phyloP scores from a whole-genome alignment of 306 rosid genomes.

The Pyrus betulifolia region DNA sequence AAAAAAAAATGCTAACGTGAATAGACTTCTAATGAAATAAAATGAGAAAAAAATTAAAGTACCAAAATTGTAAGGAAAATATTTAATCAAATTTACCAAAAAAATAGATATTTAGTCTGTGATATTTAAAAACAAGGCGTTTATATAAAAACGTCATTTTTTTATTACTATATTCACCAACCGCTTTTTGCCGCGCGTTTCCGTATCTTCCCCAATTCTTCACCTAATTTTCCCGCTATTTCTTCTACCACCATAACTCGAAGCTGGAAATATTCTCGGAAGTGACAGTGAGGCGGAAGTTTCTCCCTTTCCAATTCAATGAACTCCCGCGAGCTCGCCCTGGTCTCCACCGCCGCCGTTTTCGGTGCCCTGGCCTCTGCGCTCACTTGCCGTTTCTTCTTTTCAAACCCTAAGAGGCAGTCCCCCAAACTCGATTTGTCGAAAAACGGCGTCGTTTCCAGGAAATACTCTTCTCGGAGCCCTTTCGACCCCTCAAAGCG shows the following conservation, averaged over 20 bases:
- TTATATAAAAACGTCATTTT: too few species aligned
- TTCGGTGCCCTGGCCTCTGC: slow-evolving; percentile 69
- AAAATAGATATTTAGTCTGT: too few species aligned
- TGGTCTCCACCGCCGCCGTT: slow-evolving; percentile 50
- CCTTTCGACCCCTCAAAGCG: slow-evolving; percentile 85
- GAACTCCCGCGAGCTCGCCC: slow-evolving; percentile 56
- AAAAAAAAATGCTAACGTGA: too few species aligned
- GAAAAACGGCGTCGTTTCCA: slow-evolving; percentile 26
- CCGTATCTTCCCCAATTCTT: background rate
- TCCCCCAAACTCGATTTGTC: slow-evolving; percentile 10
- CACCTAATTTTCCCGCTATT: slow-evolving; percentile 24
- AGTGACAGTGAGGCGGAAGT: background rate
- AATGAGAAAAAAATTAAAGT: too few species aligned
- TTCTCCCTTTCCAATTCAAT: slow-evolving; percentile 18
- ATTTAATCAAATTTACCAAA: too few species aligned
- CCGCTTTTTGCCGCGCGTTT: background rate
- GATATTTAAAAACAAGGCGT: too few species aligned
- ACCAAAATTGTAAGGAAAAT: too few species aligned
- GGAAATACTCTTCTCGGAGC: slow-evolving; percentile 29
- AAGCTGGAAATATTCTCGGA: background rate
- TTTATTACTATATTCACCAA: too few species aligned
- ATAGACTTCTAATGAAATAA: too few species aligned
- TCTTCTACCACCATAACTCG: background rate
- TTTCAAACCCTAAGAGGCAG: slow-evolving; percentile 25
- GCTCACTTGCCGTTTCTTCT: slow-evolving; percentile 48